Evolutionary conservation across 305 asterid species (phyloP).

Genomic region (Andrographis paniculata): DNA sequence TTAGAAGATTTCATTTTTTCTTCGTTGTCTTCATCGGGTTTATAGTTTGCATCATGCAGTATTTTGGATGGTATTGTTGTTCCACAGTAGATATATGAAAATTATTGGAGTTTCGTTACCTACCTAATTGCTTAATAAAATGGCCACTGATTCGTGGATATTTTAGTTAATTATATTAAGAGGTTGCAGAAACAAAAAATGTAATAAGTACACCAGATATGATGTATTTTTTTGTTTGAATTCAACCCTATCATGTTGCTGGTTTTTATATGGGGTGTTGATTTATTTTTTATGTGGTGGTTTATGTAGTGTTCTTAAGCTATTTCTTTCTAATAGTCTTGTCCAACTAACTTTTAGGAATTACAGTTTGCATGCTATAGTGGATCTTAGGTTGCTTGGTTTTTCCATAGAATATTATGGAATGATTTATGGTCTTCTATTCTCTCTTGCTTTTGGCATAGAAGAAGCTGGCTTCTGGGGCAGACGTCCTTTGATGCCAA

Average conservation of each 20-base stretch:
- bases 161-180: too few relatives aligned
- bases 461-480: background rate
- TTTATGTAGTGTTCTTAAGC: too few relatives aligned
- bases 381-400: background rate
- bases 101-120: background rate
- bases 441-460: background rate
- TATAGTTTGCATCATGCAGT: background rate
- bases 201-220: background rate
- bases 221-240: background rate
- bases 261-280: background rate
- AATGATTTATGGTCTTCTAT: background rate
- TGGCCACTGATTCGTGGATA: background rate
- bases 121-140: background rate
- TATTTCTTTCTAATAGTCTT: background rate
- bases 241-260: background rate
- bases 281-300: background rate
- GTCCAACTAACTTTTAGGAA: background rate
- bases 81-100: conserved; percentile 5
- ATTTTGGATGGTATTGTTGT: background rate
- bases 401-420: background rate
- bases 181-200: too few relatives aligned
- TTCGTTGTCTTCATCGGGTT: too few relatives aligned
- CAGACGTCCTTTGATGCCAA: background rate
- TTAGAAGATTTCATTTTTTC: too few relatives aligned
- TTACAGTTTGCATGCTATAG: background rate